A percentile compares a stretch with the other conserved stretches of the same genome.
phyloP scores from a whole-genome alignment of 305 asterid genomes.

The Fraxinus ornus region DNA sequence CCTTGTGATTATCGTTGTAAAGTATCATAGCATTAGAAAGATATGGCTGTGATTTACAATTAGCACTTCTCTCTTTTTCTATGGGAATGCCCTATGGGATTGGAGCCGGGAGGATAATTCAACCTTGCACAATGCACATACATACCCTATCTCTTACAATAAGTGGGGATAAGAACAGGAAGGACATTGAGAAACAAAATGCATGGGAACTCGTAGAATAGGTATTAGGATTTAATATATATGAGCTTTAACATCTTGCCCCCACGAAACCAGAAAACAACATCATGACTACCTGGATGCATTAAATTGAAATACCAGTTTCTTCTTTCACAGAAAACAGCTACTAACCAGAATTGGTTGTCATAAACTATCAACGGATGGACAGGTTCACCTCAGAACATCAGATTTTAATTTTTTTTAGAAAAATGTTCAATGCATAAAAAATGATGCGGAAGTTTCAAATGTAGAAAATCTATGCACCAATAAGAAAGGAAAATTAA shows the following conservation, averaged over 20 bases:
- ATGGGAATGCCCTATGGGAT: neutral
- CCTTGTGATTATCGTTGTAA: neutral
- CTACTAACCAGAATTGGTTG: neutral
- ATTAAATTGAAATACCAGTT: neutral
- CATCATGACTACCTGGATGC: neutral
- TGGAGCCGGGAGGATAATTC: neutral
- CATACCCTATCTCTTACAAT: neutral
- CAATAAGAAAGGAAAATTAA: neutral
- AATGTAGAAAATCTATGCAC: neutral
- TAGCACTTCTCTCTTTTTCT: neutral
- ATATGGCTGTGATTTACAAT: neutral
- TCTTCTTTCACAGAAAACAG: neutral
- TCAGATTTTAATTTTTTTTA: neutral
- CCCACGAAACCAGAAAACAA: neutral
- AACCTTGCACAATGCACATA: neutral
- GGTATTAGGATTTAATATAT: neutral
- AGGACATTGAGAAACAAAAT: neutral
- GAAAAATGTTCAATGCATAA: neutral
- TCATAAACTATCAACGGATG: neutral
- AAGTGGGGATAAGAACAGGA: neutral
- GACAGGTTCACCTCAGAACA: neutral
- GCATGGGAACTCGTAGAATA: neutral
- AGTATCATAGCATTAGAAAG: neutral
- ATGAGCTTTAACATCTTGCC: neutral
- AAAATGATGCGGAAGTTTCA: neutral